Evolutionary conservation across 805 yeast genomes (phyloP).

Genomic region (Scheffersomyces lignosus): DNA sequence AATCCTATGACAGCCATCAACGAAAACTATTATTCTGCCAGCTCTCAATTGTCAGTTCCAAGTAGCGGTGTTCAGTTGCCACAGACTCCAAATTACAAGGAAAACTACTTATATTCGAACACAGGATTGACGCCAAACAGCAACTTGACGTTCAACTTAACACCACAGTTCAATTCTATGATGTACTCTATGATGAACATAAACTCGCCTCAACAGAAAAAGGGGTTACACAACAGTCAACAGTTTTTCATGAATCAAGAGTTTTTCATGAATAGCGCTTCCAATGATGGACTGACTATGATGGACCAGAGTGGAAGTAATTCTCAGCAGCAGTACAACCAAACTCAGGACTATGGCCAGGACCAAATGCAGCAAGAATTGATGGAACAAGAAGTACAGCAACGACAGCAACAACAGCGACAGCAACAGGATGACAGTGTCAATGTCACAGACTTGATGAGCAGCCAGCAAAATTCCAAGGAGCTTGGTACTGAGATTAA

Average conservation of each 20-base stretch:
- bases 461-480: not conserved
- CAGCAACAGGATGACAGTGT: conserved; percentile 8
- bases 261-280: conserved; percentile 20
- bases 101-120: conserved; percentile 20
- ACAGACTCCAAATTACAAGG: conserved; percentile 36
- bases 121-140: conserved; percentile 32
- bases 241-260: conserved; percentile 29
- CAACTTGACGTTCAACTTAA: conserved; percentile 29
- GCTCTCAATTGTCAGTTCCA: conserved; percentile 6
- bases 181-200: conserved; percentile 37
- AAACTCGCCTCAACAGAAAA: conserved; percentile 31
- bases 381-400: not conserved
- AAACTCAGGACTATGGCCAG: conserved; percentile 1
- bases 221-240: conserved; percentile 10
- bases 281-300: not conserved
- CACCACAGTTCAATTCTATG: conserved; percentile 42
- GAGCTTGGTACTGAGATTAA: no score
- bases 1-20: conserved; percentile 11
- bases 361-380: conserved; percentile 1
- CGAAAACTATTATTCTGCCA: conserved; percentile 6
- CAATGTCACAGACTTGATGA: conserved; percentile 21
- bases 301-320: not conserved
- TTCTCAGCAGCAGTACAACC: not conserved
- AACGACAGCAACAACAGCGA: conserved; percentile 2
- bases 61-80: conserved; percentile 15